phyloP scores from a whole-genome alignment of 805 yeast species.

The Candida takata region DNA sequence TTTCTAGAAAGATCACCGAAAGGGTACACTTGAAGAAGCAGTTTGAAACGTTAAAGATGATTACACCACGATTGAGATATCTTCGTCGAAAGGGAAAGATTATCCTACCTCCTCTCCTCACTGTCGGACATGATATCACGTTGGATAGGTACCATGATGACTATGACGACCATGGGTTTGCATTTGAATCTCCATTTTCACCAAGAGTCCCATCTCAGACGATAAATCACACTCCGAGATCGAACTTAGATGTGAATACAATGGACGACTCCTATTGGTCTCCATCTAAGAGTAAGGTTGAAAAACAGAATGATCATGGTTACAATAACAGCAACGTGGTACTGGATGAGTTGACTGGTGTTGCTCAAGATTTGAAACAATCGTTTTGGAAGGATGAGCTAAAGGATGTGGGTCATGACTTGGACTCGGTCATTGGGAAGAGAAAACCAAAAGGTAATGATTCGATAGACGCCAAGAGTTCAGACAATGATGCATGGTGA shows the following conservation, averaged over 20 bases:
- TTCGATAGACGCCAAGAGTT: no score
- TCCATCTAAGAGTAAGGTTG: not conserved
- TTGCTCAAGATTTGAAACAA: slow-evolving; percentile 12
- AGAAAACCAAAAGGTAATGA: no score
- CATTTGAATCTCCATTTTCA: slow-evolving; percentile 4
- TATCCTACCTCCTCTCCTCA: no score
- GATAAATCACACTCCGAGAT: no score
- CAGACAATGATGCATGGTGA: no score
- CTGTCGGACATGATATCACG: not conserved
- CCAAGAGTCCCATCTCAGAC: slow-evolving; percentile 2
- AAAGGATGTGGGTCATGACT: slow-evolving; percentile 10
- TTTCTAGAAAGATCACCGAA: slow-evolving; percentile 49
- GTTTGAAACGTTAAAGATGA: slow-evolving; percentile 29
- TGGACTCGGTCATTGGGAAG: slow-evolving; percentile 3
- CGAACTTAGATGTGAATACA: slow-evolving; percentile 1
- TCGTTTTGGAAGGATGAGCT: slow-evolving; percentile 18
- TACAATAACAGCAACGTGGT: slow-evolving; percentile 4
- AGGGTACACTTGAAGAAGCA: slow-evolving; percentile 26
- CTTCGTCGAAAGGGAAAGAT: slow-evolving; percentile 6
- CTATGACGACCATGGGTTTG: not conserved
- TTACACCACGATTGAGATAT: slow-evolving; percentile 30
- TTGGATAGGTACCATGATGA: not conserved
- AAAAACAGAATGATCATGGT: not conserved
- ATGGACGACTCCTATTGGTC: slow-evolving; percentile 17
- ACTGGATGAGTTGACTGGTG: slow-evolving; percentile 10